phyloP scores from a whole-genome alignment of 2,329 filamentous ascomycete genomes.

The Ilyonectria sp. region DNA sequence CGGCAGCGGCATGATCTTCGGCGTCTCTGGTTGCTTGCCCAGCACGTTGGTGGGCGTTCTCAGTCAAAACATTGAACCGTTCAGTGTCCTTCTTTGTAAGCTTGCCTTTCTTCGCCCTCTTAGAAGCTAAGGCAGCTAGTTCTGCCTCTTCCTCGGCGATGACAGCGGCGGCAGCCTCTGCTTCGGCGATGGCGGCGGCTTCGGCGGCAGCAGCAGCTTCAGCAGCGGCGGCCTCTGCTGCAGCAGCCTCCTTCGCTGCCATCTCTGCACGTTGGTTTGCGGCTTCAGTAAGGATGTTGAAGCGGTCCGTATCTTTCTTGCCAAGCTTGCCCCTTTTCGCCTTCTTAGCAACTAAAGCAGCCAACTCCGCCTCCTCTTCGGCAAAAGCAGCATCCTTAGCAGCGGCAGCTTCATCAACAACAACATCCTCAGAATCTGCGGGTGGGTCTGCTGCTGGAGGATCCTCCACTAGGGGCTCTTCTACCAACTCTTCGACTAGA shows the following conservation, averaged over 20 bases:
- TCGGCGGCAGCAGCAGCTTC: conserved; percentile 41
- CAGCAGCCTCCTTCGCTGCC: conserved; percentile 32
- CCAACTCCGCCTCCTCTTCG: conserved; percentile 41
- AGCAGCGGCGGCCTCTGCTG: conserved; percentile 29
- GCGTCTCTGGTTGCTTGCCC: conserved; percentile 34
- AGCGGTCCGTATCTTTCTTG: conserved; percentile 42
- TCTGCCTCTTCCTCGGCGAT: conserved; percentile 46
- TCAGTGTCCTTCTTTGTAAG: conserved; percentile 44
- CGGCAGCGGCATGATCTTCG: conserved; percentile 37
- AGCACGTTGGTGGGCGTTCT: conserved; percentile 39
- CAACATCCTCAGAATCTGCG: conserved; percentile 9
- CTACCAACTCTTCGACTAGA: conserved; percentile 31
- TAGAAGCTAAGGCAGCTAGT: conserved; percentile 50
- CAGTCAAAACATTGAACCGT: conserved; percentile 36
- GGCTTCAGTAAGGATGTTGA: conserved; percentile 40
- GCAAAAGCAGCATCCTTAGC: conserved; percentile 32
- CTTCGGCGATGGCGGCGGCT: conserved; percentile 54
- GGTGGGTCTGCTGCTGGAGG: conserved; percentile 3
- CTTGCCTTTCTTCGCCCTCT: conserved; percentile 53
- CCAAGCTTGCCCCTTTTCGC: conserved; percentile 41
- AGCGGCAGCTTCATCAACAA: conserved; percentile 18
- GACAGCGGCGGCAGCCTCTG: conserved; percentile 50
- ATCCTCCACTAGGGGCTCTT: conserved; percentile 30
- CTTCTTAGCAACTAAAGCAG: conserved; percentile 42
- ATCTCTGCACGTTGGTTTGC: conserved; percentile 36